Conservation (phyloP, 106 monocot species). For the Dioscorea alata region DNA sequence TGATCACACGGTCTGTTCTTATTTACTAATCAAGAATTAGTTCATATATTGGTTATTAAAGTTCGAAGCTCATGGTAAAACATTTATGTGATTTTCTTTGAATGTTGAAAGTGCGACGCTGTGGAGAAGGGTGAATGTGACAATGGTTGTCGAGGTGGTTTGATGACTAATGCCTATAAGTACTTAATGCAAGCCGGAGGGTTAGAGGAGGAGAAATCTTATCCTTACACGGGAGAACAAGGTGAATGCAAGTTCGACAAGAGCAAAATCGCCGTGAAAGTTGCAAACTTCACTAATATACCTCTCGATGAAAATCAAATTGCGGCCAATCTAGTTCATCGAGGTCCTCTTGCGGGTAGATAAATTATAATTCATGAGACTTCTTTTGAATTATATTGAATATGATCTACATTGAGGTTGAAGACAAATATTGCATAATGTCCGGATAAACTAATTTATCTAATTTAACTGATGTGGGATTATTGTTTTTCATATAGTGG, state of each 20-base stretch:
- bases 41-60: too few relatives aligned
- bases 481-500: constrained; percentile 31
- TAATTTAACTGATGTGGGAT: neutral
- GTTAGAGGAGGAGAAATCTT: constrained; percentile 52
- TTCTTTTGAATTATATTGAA: neutral
- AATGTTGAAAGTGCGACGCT: constrained; percentile 47
- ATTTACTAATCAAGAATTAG: too few relatives aligned
- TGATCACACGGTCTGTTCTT: constrained; percentile 50
- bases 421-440: too few relatives aligned
- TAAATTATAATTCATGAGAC: neutral
- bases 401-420: neutral
- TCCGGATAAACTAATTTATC: neutral
- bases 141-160: constrained; percentile 69
- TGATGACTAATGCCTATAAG: constrained; percentile 84
- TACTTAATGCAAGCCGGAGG: constrained; percentile 73
- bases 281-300: constrained; percentile 57
- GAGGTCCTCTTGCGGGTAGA: constrained; percentile 71
- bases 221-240: constrained; percentile 64
- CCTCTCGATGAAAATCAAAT: constrained; percentile 65
- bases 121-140: constrained; percentile 52
- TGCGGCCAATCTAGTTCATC: constrained; percentile 46
- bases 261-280: constrained; percentile 35
- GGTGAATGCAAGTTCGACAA: constrained; percentile 63
- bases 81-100: neutral
- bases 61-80: too few relatives aligned